Conservation (phyloP, 2,329 filamentous ascomycete genomes). For the Aureobasidium musti region DNA sequence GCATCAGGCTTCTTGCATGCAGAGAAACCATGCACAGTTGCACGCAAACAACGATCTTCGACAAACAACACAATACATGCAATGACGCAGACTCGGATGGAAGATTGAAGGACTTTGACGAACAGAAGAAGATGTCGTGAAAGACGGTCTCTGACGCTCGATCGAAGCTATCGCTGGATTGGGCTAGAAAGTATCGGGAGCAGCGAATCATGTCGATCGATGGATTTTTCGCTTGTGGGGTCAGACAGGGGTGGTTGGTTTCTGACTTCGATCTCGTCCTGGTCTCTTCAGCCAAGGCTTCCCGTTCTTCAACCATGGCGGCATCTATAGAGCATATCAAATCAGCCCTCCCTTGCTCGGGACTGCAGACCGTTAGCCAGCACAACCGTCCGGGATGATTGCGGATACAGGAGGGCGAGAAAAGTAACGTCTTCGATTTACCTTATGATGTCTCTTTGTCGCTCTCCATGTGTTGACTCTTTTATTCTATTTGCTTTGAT, state of each 20-base stretch:
- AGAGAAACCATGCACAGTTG: conserved; percentile 13
- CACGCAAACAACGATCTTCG: background rate
- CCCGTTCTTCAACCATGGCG: background rate
- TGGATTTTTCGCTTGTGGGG: conserved; percentile 21
- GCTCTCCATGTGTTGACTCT: background rate
- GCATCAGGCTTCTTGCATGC: conserved; percentile 17
- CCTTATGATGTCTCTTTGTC: conserved; percentile 20
- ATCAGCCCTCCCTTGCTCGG: conserved; percentile 22
- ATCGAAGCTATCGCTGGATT: background rate
- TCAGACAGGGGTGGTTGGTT: conserved; percentile 21
- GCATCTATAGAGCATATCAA: conserved; percentile 18
- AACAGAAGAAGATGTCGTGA: conserved; percentile 18
- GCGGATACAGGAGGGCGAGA: conserved; percentile 21
- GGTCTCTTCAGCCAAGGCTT: conserved; percentile 4
- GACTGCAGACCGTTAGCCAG: conserved; percentile 23
- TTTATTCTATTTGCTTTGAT: conserved; percentile 8
- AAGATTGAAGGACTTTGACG: conserved; percentile 17
- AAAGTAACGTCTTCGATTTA: conserved; percentile 15
- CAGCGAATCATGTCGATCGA: conserved; percentile 24
- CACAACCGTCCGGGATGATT: conserved; percentile 19
- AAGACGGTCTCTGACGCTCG: background rate
- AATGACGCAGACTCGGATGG: background rate
- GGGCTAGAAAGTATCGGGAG: background rate
- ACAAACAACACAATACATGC: background rate
- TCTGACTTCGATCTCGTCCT: conserved; percentile 3